Evolutionary conservation across 1,284 basidiomycete species (phyloP), one percentile per base, ranked within the genome.

Genomic region (Ganoderma lingzhi): DNA sequence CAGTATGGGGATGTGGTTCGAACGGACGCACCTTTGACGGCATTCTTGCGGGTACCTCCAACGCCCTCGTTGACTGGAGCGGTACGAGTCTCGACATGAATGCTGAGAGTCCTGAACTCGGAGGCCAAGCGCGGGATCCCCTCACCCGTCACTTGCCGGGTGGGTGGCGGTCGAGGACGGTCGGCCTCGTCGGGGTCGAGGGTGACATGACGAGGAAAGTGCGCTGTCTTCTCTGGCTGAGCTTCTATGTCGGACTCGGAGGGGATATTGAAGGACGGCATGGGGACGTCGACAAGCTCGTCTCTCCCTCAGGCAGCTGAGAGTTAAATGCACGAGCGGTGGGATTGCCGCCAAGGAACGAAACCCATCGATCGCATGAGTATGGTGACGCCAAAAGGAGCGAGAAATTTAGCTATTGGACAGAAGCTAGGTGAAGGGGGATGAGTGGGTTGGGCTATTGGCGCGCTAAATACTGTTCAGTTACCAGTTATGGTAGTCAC

Each of bases 51-150:
- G 12, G 51, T 30, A 19, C 65, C 70, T 55, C 32, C 45, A 4
- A 51, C 32, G 19, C 63, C 51, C n/a, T 59, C 48, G 62, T 66
- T 45, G n/a, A 65, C 42, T 1, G 48, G 53, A 10, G 59, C 63
- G n/a, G 51, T 66, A 32, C 42, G 70, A 10, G 67, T 56, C 41
- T 76, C 71, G 39, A 77, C 55, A 30, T 77, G 76, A 23, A 77
- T 19, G 63, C 76, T 77, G 30, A 77, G 62, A 0, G 76, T 77
- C 30, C 75, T 72, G 60, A 75, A 77, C 67, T 77, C 76, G 53
- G 75, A 69, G 37, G 75, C 72, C 19, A 76, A 66, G 19, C 73
- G 76, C 30, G 69, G 63, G 2, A 64, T 62, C 17, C 68, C 68
- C 19, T 62, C 67, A 1, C 44, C 35, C 14, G 58, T 41, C n/a